A percentile compares a stretch with the other conserved stretches of the same genome.
Evolutionary conservation across 768 basidiomycete species (phyloP).

Genomic region (Amanita thiersii): DNA sequence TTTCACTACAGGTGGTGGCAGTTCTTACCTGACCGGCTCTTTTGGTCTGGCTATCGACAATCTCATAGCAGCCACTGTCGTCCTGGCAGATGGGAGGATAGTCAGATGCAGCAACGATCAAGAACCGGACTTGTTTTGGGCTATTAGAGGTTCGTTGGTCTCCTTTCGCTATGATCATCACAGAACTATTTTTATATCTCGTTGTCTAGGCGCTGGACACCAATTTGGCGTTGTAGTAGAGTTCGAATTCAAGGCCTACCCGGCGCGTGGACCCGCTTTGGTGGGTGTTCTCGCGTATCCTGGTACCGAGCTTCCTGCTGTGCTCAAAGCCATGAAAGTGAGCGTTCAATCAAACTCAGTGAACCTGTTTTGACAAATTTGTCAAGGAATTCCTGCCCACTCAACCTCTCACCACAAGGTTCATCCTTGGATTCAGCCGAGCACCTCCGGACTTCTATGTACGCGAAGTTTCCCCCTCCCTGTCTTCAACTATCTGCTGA

Average conservation of each 20-base stretch:
- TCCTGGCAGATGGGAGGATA: slow-evolving; percentile 15
- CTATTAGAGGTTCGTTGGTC: slow-evolving; percentile 15
- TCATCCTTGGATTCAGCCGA: slow-evolving; percentile 8
- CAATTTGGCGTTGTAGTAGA: slow-evolving; percentile 18
- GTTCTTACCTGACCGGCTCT: slow-evolving; percentile 6
- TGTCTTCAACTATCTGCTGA: no score
- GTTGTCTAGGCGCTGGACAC: slow-evolving; percentile 12
- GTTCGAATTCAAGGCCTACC: slow-evolving; percentile 12
- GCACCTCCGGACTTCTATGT: slow-evolving; percentile 10
- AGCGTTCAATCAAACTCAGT: no score
- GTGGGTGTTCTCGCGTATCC: slow-evolving; percentile 12
- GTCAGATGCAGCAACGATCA: slow-evolving; percentile 11
- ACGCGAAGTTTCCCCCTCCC: no score
- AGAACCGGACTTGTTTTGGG: slow-evolving; percentile 19
- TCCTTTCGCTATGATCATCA: background rate
- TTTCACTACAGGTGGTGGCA: slow-evolving; percentile 10
- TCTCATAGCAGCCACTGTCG: slow-evolving; percentile 12
- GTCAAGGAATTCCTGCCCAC: slow-evolving; percentile 8
- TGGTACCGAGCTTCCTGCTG: slow-evolving; percentile 9
- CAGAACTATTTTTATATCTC: background rate
- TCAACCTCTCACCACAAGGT: slow-evolving; percentile 4
- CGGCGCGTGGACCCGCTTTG: slow-evolving; percentile 2
- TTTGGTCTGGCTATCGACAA: slow-evolving; percentile 11
- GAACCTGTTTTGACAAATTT: background rate
- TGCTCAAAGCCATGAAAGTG: slow-evolving; percentile 9